Evolutionary conservation across 192 early-diverging fungal genomes (phyloP).

Genomic region (Powellomyces hirtus): DNA sequence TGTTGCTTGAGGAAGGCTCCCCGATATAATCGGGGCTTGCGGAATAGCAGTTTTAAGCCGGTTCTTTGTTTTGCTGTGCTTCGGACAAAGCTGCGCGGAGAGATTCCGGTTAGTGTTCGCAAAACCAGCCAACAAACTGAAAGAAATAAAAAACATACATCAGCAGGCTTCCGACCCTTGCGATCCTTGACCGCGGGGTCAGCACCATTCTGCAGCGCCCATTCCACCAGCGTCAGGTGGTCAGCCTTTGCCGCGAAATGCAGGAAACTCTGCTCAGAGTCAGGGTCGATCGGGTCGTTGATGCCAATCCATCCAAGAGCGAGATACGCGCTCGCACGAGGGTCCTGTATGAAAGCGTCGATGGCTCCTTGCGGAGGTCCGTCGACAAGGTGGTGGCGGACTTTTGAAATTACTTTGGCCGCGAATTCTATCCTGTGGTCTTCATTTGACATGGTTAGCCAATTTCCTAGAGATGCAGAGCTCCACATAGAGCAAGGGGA

Average conservation of each 20-base stretch:
- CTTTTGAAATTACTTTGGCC: constrained; percentile 7
- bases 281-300: constrained; percentile 60
- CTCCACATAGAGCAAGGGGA: no score
- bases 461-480: no score
- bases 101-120: constrained; percentile 48
- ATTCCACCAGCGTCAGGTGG: constrained; percentile 64
- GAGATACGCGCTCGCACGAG: constrained; percentile 48
- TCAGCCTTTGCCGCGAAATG: constrained; percentile 66
- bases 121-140: constrained; percentile 33
- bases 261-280: constrained; percentile 63
- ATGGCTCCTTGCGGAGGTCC: constrained; percentile 50
- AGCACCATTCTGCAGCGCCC: constrained; percentile 70
- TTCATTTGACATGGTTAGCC: no score
- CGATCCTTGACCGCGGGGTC: constrained; percentile 70
- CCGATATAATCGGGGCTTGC: constrained; percentile 37
- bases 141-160: constrained; percentile 43
- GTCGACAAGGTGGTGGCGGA: constrained; percentile 7
- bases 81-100: constrained; percentile 11
- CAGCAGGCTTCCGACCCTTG: constrained; percentile 58
- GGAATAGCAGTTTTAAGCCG: constrained; percentile 32
- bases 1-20: constrained; percentile 20
- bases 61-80: constrained; percentile 26
- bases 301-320: constrained; percentile 55
- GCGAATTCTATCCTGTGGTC: constrained; percentile 47
- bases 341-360: constrained; percentile 53